Conservation (phyloP, 192 early-diverging fungal species). For the Entomortierella parvispora region DNA sequence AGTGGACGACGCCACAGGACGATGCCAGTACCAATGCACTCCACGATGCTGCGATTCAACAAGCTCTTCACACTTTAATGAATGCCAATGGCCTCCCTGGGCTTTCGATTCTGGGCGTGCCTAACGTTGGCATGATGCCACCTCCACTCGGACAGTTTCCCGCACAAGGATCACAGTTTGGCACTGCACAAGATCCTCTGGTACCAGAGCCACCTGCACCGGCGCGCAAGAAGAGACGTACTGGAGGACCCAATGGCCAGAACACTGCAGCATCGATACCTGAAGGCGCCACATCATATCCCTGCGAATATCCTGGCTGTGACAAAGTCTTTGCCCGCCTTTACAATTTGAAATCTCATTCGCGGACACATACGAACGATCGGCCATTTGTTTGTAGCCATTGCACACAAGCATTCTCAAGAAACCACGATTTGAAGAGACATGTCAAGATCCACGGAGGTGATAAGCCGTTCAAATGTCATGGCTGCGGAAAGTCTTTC, state of each 20-base stretch:
- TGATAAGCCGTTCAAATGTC: slow-evolving; percentile 76
- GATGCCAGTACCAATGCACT: slow-evolving; percentile 2
- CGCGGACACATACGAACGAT: slow-evolving; percentile 75
- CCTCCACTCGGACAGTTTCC: slow-evolving; percentile 43
- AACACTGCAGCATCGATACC: slow-evolving; percentile 55
- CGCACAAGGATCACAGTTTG: slow-evolving; percentile 46
- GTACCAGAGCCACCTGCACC: not conserved
- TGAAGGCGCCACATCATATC: slow-evolving; percentile 45
- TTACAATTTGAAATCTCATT: slow-evolving; percentile 81
- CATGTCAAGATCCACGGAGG: slow-evolving; percentile 81
- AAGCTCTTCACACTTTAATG: slow-evolving; percentile 31
- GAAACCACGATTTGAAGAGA: slow-evolving; percentile 89
- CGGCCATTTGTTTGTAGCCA: slow-evolving; percentile 73
- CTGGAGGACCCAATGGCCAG: slow-evolving; percentile 18
- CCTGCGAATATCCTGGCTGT: slow-evolving; percentile 56
- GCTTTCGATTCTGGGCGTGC: slow-evolving; percentile 10
- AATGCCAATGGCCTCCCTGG: slow-evolving; percentile 23
- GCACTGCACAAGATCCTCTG: slow-evolving; percentile 15
- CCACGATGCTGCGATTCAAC: slow-evolving; percentile 25
- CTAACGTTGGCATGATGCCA: slow-evolving; percentile 6
- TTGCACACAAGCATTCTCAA: slow-evolving; percentile 81
- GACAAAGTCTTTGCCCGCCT: slow-evolving; percentile 74
- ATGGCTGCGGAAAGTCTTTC: slow-evolving; percentile 75
- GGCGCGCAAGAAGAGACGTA: slow-evolving; percentile 27
- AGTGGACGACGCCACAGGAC: slow-evolving; percentile 29